Percentiles rank a stretch among this genome's conserved stretches.
phyloP scores from a whole-genome alignment of 2,329 filamentous ascomycete species.

The Monilinia vaccinii-corymbosi region DNA sequence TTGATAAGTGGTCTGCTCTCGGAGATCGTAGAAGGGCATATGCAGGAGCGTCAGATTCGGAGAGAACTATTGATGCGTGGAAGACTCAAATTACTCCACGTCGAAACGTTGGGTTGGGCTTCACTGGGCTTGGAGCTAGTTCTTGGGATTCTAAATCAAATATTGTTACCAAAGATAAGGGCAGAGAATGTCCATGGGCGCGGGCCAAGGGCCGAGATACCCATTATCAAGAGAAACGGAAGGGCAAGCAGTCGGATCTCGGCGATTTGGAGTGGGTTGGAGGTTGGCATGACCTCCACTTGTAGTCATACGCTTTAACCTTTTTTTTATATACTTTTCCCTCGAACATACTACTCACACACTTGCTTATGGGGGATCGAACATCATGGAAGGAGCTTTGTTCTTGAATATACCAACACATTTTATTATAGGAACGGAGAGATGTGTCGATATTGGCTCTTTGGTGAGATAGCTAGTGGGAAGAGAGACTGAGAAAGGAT shows the following conservation, averaged over 20 bases:
- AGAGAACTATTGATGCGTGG: slow-evolving; percentile 40
- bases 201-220: slow-evolving; percentile 39
- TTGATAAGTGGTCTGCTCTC: slow-evolving; percentile 85
- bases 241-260: slow-evolving; percentile 41
- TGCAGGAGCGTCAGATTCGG: slow-evolving; percentile 40
- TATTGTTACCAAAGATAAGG: slow-evolving; percentile 30
- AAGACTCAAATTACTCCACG: slow-evolving; percentile 31
- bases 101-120: slow-evolving; percentile 38
- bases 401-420: slow-evolving; percentile 3
- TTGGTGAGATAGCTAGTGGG: slow-evolving; percentile 7
- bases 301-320: slow-evolving; percentile 34
- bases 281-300: slow-evolving; percentile 65
- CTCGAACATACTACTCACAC: slow-evolving; percentile 4
- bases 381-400: slow-evolving; percentile 1
- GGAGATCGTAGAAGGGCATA: slow-evolving; percentile 73
- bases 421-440: slow-evolving; percentile 6
- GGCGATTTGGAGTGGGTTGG: slow-evolving; percentile 91
- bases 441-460: slow-evolving; percentile 5
- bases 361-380: slow-evolving; percentile 13
- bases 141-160: slow-evolving; percentile 28
- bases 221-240: slow-evolving; percentile 33
- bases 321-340: slow-evolving; percentile 14
- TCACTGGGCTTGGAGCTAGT: slow-evolving; percentile 37
- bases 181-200: slow-evolving; percentile 41
- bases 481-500: slow-evolving; percentile 5